A percentile compares a stretch with the other conserved stretches of the same genome.
These are phyloP conservation scores for Apiospora marii DNA, from an alignment of 2,329 filamentous ascomycete genomes.

Conservation along the genomic window DNA sequence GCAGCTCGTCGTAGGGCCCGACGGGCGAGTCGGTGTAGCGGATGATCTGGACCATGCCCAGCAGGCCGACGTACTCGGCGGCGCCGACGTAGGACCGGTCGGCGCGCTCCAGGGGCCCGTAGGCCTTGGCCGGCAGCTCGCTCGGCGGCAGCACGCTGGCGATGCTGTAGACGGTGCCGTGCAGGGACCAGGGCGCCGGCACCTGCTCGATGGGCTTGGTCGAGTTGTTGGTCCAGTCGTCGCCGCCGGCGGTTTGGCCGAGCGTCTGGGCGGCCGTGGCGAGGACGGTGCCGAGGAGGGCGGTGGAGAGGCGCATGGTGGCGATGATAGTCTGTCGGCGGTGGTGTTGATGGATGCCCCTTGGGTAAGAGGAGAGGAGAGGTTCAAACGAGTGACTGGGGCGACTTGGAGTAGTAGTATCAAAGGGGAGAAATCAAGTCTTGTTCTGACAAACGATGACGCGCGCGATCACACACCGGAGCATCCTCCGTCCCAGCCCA, in stretches of 20 bases:
- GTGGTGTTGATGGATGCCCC: not conserved
- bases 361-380: not conserved
- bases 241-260: not conserved
- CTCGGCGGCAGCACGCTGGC: conserved; percentile 28
- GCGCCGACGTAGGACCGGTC: not conserved
- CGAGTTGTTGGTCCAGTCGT: conserved; percentile 27
- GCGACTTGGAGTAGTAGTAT: not conserved
- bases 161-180: conserved; percentile 27
- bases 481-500: not conserved
- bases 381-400: not conserved
- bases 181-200: conserved; percentile 19
- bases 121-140: conserved; percentile 32
- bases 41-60: conserved; percentile 42
- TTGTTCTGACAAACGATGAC: not conserved
- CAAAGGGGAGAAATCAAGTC: not conserved
- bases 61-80: conserved; percentile 39
- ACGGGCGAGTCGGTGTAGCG: conserved; percentile 42
- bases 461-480: not conserved
- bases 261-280: not conserved
- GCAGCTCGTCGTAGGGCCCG: conserved; percentile 45
- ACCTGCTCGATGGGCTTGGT: conserved; percentile 24
- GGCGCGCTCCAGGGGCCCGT: conserved; percentile 23
- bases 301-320: not conserved
- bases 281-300: not conserved
- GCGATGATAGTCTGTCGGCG: not conserved